phyloP scores from a whole-genome alignment of 2,329 filamentous ascomycete genomes.

The Xenosphaeropsis pyriputrescens region DNA sequence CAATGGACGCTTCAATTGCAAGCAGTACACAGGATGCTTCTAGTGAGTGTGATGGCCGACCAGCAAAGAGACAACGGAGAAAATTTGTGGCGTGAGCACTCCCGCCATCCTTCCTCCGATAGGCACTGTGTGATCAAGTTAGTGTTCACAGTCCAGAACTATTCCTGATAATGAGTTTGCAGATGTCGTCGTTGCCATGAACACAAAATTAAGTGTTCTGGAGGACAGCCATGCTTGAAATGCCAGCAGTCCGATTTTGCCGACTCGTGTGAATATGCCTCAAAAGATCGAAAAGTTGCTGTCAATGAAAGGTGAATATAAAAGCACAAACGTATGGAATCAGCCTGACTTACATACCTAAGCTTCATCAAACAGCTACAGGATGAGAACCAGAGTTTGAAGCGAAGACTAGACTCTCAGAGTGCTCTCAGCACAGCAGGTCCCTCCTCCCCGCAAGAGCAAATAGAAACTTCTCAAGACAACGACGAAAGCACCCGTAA shows the following conservation, averaged over 20 bases:
- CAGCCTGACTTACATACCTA: no score
- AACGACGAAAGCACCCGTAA: conserved; percentile 6
- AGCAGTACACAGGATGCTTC: no score
- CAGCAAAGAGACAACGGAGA: no score
- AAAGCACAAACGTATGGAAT: conserved; percentile 3
- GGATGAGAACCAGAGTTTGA: conserved; percentile 3
- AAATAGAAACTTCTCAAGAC: conserved; percentile 5
- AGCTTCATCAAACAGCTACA: conserved; percentile 13
- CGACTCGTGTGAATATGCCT: conserved; percentile 23
- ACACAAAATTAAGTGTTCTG: conserved; percentile 31
- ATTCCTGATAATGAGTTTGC: no score
- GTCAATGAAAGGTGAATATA: conserved; percentile 12
- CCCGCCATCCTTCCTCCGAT: no score
- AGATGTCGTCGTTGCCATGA: conserved; percentile 25
- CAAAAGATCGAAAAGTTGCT: conserved; percentile 25
- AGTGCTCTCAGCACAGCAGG: no score
- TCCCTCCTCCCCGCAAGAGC: conserved; percentile 2
- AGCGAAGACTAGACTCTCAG: neutral
- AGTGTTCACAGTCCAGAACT: no score
- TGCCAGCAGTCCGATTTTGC: conserved; percentile 22
- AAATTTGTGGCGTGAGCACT: no score
- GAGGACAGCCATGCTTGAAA: conserved; percentile 24
- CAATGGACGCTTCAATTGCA: no score
- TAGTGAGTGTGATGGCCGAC: no score
- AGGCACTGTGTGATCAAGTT: no score